Percentiles rank a stretch among this genome's conserved stretches.
Evolutionary conservation across 2,329 filamentous ascomycete species (phyloP).

Genomic region (Penicillium brasilianum): DNA sequence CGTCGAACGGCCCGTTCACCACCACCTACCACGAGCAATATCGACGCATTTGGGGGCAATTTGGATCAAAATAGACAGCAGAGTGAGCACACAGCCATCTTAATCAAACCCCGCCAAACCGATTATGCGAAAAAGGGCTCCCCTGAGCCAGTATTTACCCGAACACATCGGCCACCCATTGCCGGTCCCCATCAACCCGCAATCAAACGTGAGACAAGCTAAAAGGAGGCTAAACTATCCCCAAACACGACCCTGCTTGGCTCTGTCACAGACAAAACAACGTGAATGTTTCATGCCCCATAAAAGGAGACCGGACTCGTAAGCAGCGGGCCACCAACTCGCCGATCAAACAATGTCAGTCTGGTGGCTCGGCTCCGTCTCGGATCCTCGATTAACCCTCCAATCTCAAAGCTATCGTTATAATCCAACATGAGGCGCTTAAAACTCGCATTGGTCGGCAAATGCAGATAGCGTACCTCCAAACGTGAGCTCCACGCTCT

Average conservation of each 20-base stretch:
- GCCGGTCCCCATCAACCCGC: background rate
- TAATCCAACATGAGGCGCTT: background rate
- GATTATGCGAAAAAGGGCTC: background rate
- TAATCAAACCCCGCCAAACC: background rate
- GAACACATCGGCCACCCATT: background rate
- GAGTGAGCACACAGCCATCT: background rate
- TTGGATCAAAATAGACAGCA: background rate
- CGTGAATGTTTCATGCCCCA: background rate
- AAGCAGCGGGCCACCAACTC: slow-evolving; percentile 2
- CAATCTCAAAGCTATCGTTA: slow-evolving; percentile 12
- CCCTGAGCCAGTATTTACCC: background rate
- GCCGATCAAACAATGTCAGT: slow-evolving; percentile 23
- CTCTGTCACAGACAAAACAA: background rate
- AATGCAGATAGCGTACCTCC: background rate
- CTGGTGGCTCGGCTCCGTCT: background rate
- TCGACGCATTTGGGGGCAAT: background rate
- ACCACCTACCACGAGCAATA: background rate
- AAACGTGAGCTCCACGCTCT: background rate
- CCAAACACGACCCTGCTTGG: slow-evolving; percentile 3
- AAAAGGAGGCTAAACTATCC: background rate
- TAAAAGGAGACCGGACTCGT: background rate
- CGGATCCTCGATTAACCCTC: slow-evolving; percentile 13
- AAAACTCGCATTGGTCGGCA: slow-evolving; percentile 7
- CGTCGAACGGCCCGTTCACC: background rate
- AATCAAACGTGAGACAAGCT: background rate